Evolutionary conservation across 805 yeast species (phyloP).

Genomic region (Lipomyces starkeyi): DNA sequence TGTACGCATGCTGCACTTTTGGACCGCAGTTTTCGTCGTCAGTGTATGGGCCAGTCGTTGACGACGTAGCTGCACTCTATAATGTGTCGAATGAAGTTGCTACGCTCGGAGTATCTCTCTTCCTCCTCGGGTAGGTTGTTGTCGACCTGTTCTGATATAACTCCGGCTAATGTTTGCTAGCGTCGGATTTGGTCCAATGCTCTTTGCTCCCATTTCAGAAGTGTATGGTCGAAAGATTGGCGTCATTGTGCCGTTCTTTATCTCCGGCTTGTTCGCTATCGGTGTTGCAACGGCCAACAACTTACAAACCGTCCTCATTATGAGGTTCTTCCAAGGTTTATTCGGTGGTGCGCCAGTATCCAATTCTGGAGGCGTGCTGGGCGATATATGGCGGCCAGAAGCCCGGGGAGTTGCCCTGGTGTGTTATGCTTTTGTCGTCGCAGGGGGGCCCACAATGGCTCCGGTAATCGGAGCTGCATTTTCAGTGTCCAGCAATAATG

Average conservation of each 20-base stretch:
- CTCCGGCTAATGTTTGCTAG: constrained; percentile 6
- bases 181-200: constrained; percentile 79
- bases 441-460: constrained; percentile 52
- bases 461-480: constrained; percentile 68
- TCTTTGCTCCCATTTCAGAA: constrained; percentile 82
- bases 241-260: constrained; percentile 55
- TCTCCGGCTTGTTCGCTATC: constrained; percentile 39
- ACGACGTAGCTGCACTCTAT: constrained; percentile 20
- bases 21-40: constrained; percentile 38
- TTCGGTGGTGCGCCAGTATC: constrained; percentile 84
- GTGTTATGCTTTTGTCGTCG: constrained; percentile 56
- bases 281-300: constrained; percentile 53
- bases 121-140: constrained; percentile 59
- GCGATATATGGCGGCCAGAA: constrained; percentile 60
- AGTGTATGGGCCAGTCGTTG: constrained; percentile 26
- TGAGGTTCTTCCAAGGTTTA: constrained; percentile 77
- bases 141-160: background rate
- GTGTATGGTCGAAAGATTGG: constrained; percentile 72
- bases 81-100: constrained; percentile 28
- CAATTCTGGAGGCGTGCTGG: constrained; percentile 81
- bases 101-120: constrained; percentile 42
- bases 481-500: constrained; percentile 60
- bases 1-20: constrained; percentile 35
- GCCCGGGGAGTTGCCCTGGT: constrained; percentile 61
- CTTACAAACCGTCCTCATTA: constrained; percentile 62